These are phyloP conservation scores for Saccharomyces pastorianus DNA, from an alignment of 1,139 yeast species.

Conservation along the genomic window DNA sequence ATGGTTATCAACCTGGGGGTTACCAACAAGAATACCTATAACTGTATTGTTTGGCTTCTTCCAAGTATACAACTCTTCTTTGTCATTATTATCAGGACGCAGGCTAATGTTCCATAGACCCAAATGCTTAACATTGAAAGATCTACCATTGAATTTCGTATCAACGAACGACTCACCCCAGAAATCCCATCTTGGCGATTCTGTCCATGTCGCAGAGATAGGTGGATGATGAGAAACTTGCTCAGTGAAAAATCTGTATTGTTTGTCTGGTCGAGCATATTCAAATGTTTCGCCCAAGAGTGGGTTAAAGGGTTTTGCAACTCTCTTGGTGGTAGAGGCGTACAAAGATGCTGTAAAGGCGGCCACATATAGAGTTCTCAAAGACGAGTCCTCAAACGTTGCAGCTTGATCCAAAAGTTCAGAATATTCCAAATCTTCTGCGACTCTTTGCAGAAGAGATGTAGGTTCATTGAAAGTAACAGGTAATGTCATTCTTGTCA, in stretches of 20 bases:
- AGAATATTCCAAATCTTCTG: slow-evolving; percentile 89
- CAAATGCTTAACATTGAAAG: slow-evolving; percentile 87
- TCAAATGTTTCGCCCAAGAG: slow-evolving; percentile 91
- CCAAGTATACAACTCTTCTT: slow-evolving; percentile 69
- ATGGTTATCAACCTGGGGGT: slow-evolving; percentile 89
- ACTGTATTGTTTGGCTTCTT: slow-evolving; percentile 90
- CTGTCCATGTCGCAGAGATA: slow-evolving; percentile 82
- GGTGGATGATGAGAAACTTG: slow-evolving; percentile 98
- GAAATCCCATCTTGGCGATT: slow-evolving; percentile 87
- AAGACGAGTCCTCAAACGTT: slow-evolving; percentile 60
- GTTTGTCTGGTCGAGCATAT: slow-evolving; percentile 78
- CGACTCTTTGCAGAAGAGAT: slow-evolving; percentile 82
- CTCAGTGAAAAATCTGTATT: slow-evolving; percentile 77
- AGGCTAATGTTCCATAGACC: slow-evolving; percentile 84
- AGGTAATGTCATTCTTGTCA: slow-evolving; percentile 93
- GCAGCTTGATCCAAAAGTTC: slow-evolving; percentile 73
- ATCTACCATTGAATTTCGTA: slow-evolving; percentile 81
- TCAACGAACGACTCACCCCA: slow-evolving; percentile 92
- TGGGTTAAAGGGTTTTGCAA: slow-evolving; percentile 97
- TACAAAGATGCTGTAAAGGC: slow-evolving; percentile 93
- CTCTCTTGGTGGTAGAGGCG: slow-evolving; percentile 84
- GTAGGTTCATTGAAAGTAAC: slow-evolving; percentile 96
- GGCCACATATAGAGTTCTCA: slow-evolving; percentile 80
- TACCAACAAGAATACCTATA: slow-evolving; percentile 89
- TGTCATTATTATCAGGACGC: slow-evolving; percentile 60